Evolutionary conservation across 75 land plant genomes (phyloP).

Genomic region (Cunninghamia lanceolata): DNA sequence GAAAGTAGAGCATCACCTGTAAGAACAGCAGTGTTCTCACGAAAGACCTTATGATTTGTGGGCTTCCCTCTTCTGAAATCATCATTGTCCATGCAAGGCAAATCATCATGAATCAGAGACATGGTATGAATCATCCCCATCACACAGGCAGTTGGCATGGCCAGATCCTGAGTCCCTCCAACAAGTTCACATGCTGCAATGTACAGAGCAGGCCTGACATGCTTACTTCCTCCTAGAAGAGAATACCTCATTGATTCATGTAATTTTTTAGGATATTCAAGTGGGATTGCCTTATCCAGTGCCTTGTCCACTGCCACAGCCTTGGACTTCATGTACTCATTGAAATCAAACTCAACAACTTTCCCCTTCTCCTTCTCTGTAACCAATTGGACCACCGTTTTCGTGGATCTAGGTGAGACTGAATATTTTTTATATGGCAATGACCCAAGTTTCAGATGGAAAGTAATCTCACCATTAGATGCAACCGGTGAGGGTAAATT

Average conservation of each 20-base stretch:
- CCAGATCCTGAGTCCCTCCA: slow-evolving; percentile 35
- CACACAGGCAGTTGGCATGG: slow-evolving; percentile 56
- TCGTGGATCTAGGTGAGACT: background rate
- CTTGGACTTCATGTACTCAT: slow-evolving; percentile 26
- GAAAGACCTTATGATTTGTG: slow-evolving; percentile 51
- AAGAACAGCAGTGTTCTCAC: slow-evolving; percentile 41
- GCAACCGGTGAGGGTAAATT: no score
- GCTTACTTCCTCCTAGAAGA: no score
- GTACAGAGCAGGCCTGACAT: slow-evolving; percentile 44
- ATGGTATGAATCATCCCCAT: slow-evolving; percentile 71
- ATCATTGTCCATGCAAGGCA: no score
- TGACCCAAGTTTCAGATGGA: no score
- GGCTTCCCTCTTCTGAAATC: no score
- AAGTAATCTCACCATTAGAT: no score
- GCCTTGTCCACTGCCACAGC: slow-evolving; percentile 43
- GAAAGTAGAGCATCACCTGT: no score
- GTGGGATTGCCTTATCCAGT: slow-evolving; percentile 47
- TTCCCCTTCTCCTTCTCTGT: background rate
- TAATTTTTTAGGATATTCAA: no score
- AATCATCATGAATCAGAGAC: no score
- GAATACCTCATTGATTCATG: no score
- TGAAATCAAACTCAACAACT: no score
- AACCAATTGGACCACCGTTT: background rate
- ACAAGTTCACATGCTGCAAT: slow-evolving; percentile 65
- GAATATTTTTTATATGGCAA: no score